Base-by-base conservation (phyloP, 139 green algal genomes). In the Volvox reticuliferus region DNA sequence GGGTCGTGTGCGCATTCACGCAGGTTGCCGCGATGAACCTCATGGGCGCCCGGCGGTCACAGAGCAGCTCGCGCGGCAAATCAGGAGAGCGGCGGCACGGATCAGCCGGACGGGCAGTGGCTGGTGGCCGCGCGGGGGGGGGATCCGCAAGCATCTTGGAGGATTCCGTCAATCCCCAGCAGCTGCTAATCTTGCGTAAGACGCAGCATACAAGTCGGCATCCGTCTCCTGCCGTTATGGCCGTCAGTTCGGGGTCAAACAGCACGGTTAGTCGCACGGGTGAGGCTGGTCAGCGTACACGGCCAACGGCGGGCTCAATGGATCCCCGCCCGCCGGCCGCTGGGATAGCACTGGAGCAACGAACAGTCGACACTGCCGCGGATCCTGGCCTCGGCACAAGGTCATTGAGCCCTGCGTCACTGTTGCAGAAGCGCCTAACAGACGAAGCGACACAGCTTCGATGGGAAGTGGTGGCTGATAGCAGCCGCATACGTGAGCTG, bases 391-490 rank as follows among this genome's bases (percentile, higher is more conserved):
- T 14, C 21, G 78, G 36, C 18, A 12, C 36, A 24, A 18, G 36
- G 37, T 63, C 78, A 26, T 2, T 14, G 13, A 35, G 35, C 35
- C n/a, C 37, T 24, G 19, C 28, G 26, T 17, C 13, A 1, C 18
- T 1, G 26, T 30, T 82, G 36, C 67, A 81, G 68, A 44, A 68
- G 44, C 69, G 44, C 35, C 69, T 89, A 44, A 55, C 12, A 16
- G 69, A 82, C 0, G 85, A 89, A 71, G 85, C 69, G 9, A 16
- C 44, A n/a, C 37, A 33, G 85, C 69, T 89, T 44, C 85, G 85
- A 0, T 71, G 35, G 69, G 85, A 89, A 71, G 44, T 89, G 37
- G 85, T 89, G 68, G n/a, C 69, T 44, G 85, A 89, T 71, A 89
- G 63, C 85, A 82, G 37, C 69, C 85, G 85, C 17, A 71, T 89